Evolutionary conservation across 352 stramenopile species (phyloP).

Genomic region (Globisporangium cederbergense): DNA sequence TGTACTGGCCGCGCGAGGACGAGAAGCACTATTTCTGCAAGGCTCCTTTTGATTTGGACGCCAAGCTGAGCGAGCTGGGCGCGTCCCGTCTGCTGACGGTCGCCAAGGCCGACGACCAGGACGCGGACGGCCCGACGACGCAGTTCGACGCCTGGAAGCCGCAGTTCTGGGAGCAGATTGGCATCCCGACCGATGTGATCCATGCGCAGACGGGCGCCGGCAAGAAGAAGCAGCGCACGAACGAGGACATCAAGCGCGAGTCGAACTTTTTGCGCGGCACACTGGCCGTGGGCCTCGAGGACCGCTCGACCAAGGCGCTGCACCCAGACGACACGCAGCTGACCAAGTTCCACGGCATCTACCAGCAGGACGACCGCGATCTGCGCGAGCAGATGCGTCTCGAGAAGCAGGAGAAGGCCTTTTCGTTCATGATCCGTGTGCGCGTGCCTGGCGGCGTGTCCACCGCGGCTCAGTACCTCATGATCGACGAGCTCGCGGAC

Average conservation of each 20-base stretch:
- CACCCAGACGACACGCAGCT: slow-evolving; percentile 70
- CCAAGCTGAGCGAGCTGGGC: slow-evolving; percentile 70
- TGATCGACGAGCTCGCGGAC: slow-evolving; percentile 91
- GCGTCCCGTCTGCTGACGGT: slow-evolving; percentile 53
- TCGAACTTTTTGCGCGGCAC: slow-evolving; percentile 79
- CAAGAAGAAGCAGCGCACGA: slow-evolving; percentile 75
- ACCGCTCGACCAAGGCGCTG: slow-evolving; percentile 72
- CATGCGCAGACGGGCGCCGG: slow-evolving; percentile 25
- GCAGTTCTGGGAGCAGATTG: slow-evolving; percentile 69
- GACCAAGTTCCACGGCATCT: slow-evolving; percentile 97
- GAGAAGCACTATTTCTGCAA: slow-evolving; percentile 88
- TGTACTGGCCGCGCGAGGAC: slow-evolving; percentile 81
- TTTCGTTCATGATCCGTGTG: slow-evolving; percentile 97
- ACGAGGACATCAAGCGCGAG: slow-evolving; percentile 83
- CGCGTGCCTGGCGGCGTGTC: slow-evolving; percentile 95
- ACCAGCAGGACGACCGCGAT: slow-evolving; percentile 96
- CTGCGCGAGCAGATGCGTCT: slow-evolving; percentile 70
- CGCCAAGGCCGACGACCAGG: slow-evolving; percentile 78
- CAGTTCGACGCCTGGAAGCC: slow-evolving; percentile 75
- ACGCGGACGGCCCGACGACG: slow-evolving; percentile 73
- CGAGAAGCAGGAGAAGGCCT: slow-evolving; percentile 89
- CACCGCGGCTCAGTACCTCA: slow-evolving; percentile 91
- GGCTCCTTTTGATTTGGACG: slow-evolving; percentile 59
- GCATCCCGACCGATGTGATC: slow-evolving; percentile 56
- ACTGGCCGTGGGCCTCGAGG: slow-evolving; percentile 57